Evolutionary conservation across 108 stramenopile genomes (phyloP), one percentile per base, ranked within the genome.

Genomic region (Skeletonema marinoi): DNA sequence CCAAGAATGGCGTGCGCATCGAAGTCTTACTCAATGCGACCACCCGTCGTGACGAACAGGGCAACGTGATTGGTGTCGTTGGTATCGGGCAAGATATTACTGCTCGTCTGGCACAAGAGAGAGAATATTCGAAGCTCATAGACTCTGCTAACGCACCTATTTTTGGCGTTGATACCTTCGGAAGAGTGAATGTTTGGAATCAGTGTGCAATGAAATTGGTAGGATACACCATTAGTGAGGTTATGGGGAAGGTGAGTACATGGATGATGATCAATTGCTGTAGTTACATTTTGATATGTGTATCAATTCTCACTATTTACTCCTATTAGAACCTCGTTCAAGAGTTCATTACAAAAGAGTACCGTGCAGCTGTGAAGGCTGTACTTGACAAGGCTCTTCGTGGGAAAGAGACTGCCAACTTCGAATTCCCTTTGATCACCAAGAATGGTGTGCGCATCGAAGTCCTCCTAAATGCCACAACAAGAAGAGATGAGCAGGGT

Each of bases 231-330:
- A 70, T 88, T 59, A 32, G 83, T 9, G 70, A 82, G 39, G 88
- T 87, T 17, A 68, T 90, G 10, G 78, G 85, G 4, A 67, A 25
- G 25, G 25, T 25, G 25, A 25, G 25, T 25, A 25, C 25, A 25
- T 94, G 35, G 89, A 78, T 16, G 86, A 89, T 71, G 90, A 91
- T 65, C 90, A 25, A 89, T 94, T 76, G 91, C 92, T 42, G 6
- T 36, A 36, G 36, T 36, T 9, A 6, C 6, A 36, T 25, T 25
- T 25, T 0, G 25, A 0, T 36, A 6, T 9, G 4, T 36, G 36
- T 36, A 6, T 36, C 36, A 8, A 36, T 36, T 36, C 36, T 36
- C 36, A 88, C 89, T 4, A 88, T 92, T 65, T 94, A 25, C 25
- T 25, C 25, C 25, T 25, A 92, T 69, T 91, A 91, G 1, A 86